These are phyloP conservation scores for Auricularia sp. DNA, from an alignment of 768 basidiomycete species.

Conservation along the genomic window DNA sequence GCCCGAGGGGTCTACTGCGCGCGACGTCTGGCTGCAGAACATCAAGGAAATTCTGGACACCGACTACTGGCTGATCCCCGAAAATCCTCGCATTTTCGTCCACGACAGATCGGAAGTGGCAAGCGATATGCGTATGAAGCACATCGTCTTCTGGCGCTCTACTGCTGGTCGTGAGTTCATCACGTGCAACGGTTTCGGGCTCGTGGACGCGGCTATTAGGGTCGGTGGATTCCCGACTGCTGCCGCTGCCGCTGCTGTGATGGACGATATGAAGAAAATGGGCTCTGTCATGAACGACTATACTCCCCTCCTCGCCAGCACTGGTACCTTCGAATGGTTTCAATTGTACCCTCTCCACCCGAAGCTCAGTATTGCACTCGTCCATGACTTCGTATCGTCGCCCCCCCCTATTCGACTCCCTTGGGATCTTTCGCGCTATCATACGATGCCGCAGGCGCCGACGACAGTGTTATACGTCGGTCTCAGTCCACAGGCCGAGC, in stretches of 20 bases:
- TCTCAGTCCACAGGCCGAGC: too few species aligned
- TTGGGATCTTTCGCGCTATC: background rate
- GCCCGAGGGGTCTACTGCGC: background rate
- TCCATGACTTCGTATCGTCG: background rate
- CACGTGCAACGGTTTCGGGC: background rate
- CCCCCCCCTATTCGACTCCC: background rate
- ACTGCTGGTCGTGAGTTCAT: constrained; percentile 1
- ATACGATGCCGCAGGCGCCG: too few species aligned
- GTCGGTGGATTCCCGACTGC: too few species aligned
- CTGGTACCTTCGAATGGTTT: background rate
- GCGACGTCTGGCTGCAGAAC: constrained; percentile 7
- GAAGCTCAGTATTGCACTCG: background rate
- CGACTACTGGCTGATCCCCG: constrained; percentile 5
- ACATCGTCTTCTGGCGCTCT: constrained; percentile 2
- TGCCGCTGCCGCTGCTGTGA: background rate
- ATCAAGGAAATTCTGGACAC: constrained; percentile 3
- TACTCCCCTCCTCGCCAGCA: background rate
- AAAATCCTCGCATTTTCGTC: constrained; percentile 1
- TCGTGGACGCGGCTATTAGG: background rate
- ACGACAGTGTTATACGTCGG: too few species aligned
- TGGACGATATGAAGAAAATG: background rate
- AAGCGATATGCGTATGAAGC: background rate
- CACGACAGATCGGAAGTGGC: constrained; percentile 1
- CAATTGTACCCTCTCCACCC: background rate
- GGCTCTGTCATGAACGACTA: background rate